A percentile compares a stretch with the other conserved stretches of the same genome.
These are phyloP conservation scores for Agaricus subrufescens DNA, from an alignment of 768 basidiomycete genomes.

Conservation along the genomic window DNA sequence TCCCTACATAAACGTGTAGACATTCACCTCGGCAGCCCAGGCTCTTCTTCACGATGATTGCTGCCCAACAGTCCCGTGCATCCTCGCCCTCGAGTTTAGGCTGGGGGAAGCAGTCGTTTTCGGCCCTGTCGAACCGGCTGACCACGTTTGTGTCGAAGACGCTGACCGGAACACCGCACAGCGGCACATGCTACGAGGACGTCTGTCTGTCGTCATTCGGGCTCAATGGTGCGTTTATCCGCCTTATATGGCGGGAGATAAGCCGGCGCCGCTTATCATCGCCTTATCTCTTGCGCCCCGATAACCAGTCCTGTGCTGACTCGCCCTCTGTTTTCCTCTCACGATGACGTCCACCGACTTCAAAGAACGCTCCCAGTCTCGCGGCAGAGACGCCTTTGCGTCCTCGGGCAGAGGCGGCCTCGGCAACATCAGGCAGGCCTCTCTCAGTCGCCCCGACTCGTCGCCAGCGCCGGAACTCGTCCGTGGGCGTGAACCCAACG, in stretches of 20 bases:
- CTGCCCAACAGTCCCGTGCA: too few species aligned
- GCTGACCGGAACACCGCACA: too few species aligned
- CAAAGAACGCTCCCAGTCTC: slow-evolving; percentile 46
- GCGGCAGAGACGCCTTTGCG: slow-evolving; percentile 50
- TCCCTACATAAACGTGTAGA: too few species aligned
- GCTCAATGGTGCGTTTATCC: too few species aligned
- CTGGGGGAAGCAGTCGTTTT: too few species aligned
- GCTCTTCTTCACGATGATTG: too few species aligned
- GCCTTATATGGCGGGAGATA: too few species aligned
- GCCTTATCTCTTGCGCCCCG: background rate
- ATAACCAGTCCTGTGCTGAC: background rate
- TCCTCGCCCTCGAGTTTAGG: too few species aligned
- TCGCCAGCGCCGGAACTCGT: slow-evolving; percentile 50
- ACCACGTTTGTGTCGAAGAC: too few species aligned
- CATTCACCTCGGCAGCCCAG: too few species aligned
- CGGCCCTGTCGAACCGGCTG: too few species aligned
- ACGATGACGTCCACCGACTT: background rate
- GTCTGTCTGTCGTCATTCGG: background rate
- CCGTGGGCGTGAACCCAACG: slow-evolving; percentile 58
- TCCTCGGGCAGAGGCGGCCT: slow-evolving; percentile 66
- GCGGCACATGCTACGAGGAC: background rate
- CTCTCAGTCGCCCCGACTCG: slow-evolving; percentile 33
- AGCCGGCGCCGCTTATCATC: background rate
- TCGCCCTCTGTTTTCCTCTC: background rate
- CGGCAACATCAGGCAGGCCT: slow-evolving; percentile 58